Evolutionary conservation across 495 filamentous ascomycete species (phyloP).

Genomic region (Ramalina peruviana): DNA sequence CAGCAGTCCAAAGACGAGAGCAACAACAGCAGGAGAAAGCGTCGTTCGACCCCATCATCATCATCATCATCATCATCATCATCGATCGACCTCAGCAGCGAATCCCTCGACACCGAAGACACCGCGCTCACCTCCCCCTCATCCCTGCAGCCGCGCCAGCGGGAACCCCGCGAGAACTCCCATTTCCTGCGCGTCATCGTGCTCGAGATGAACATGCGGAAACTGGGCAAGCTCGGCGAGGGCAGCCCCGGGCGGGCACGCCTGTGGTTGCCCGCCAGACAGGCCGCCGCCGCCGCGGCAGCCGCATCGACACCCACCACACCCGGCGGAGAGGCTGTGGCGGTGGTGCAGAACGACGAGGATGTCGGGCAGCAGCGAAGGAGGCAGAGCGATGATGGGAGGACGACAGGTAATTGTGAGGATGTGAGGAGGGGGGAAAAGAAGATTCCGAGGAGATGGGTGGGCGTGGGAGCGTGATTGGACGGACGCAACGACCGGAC

Average conservation of each 20-base stretch:
- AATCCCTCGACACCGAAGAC: not conserved
- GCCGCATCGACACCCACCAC: too few relatives aligned
- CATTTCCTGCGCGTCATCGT: slow-evolving; percentile 91
- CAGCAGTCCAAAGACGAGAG: not conserved
- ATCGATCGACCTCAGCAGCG: not conserved
- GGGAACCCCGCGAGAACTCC: slow-evolving; percentile 83
- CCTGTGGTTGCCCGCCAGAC: slow-evolving; percentile 78
- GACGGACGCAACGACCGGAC: too few relatives aligned
- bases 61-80: too few relatives aligned
- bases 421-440: too few relatives aligned
- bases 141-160: slow-evolving; percentile 43
- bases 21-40: not conserved
- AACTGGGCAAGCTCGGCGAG: slow-evolving; percentile 77
- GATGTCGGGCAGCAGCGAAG: too few relatives aligned
- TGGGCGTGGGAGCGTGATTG: too few relatives aligned
- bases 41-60: too few relatives aligned
- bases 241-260: slow-evolving; percentile 68
- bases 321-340: too few relatives aligned
- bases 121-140: slow-evolving; percentile 3
- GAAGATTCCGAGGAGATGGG: too few relatives aligned
- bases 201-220: slow-evolving; percentile 94
- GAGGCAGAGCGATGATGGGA: too few relatives aligned
- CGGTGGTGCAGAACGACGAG: too few relatives aligned
- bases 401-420: too few relatives aligned
- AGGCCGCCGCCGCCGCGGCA: slow-evolving; percentile 13